Evolutionary conservation across 2,329 filamentous ascomycete species (phyloP).

Genomic region (Arthrobotrys conoides): DNA sequence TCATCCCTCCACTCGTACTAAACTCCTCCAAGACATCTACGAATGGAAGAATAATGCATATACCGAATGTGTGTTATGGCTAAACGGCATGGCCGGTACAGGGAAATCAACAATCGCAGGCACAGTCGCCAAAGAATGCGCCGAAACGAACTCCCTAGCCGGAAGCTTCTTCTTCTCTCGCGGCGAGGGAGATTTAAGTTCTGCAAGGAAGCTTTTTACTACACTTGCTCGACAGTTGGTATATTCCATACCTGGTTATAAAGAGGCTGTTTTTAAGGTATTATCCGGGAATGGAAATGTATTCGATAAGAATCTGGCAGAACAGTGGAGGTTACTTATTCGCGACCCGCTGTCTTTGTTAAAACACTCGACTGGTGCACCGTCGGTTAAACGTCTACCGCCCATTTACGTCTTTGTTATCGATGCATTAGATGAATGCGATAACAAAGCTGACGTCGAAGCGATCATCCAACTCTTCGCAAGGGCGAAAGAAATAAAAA

Average conservation of each 20-base stretch:
- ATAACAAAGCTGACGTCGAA: constrained; percentile 59
- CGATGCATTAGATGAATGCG: constrained; percentile 66
- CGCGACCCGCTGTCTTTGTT: constrained; percentile 66
- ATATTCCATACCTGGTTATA: neutral
- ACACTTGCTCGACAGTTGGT: constrained; percentile 41
- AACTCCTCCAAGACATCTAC: no score
- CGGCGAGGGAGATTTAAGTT: constrained; percentile 19
- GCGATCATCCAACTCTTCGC: neutral
- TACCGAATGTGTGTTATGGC: constrained; percentile 64
- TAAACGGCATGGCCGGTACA: constrained; percentile 65
- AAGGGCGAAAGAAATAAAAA: constrained; percentile 8
- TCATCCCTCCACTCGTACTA: no score
- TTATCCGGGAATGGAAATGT: constrained; percentile 43
- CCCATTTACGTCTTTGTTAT: constrained; percentile 63
- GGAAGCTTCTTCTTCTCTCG: constrained; percentile 62
- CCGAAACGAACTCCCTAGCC: constrained; percentile 31
- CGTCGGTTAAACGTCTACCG: constrained; percentile 4
- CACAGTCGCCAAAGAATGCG: constrained; percentile 47
- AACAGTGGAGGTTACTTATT: constrained; percentile 69
- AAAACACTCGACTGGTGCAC: no score
- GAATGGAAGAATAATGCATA: no score
- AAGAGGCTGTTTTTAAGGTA: neutral
- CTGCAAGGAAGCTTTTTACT: constrained; percentile 40
- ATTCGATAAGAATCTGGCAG: constrained; percentile 6
- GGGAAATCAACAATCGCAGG: constrained; percentile 59